Base-by-base conservation (phyloP, 345 rosid genomes). In the Euphorbia pulcherrima region DNA sequence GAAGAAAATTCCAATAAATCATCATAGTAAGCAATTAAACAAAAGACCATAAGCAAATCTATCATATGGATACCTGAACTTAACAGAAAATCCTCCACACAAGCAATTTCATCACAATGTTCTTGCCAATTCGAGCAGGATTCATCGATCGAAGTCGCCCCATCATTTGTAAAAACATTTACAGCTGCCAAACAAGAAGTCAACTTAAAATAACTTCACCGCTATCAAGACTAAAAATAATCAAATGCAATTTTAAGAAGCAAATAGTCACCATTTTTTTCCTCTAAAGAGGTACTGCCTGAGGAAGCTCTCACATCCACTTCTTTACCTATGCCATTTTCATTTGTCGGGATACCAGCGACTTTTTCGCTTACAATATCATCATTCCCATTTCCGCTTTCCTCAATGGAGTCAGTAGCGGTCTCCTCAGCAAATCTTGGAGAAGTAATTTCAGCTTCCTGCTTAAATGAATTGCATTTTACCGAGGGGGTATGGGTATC, bases 391-490 rank as follows among this genome's bases (percentile, higher is more conserved):
- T n/a, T 62, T 27, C 52, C 27, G 53, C 67, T 60, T 75, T 68
- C 72, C 65, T 75, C 75, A 61, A 63, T 60, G 51, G 58, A 68
- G 74, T 69, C 68, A 30, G 60, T 55, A n/a, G 50, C 47, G 20
- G 51, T 29, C 62, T 27, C 56, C 44, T 62, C 75, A 73, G 50
- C 69, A 41, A 68, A 35, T 79, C 59, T 65, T 64, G 68, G 62
- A 68, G 61, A 64, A 58, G 80, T 60, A 56, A 39, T 69, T 68
- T 60, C 41, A 72, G 78, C 59, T 62, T 37, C 62, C 51, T 60
- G 80, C 64, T 64, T 58, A 69, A 53, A 80, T 58, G 63, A 41
- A 52, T 79, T 71, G 50, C 60, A n/a, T 72, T 70, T 76, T 81
- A 53, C 69, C 68, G 30, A 35, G 60, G 18, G 47, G 70, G 77